Evolutionary conservation across 305 asterid genomes (phyloP).

Genomic region (Caryopteris hybrid): DNA sequence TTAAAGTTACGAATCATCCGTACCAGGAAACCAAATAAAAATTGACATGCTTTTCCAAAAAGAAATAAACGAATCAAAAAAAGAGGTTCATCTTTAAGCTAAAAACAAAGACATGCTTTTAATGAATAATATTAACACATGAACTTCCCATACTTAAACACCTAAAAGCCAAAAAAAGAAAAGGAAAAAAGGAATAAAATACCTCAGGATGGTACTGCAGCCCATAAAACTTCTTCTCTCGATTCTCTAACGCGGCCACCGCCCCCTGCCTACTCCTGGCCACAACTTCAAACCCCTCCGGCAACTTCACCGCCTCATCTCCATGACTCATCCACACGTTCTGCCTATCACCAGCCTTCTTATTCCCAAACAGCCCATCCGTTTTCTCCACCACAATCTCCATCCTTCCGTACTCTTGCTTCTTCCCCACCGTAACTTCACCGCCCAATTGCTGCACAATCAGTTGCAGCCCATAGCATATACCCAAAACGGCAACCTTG

Average conservation of each 20-base stretch:
- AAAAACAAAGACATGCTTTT: background rate
- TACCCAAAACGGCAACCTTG: constrained; percentile 58
- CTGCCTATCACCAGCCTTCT: constrained; percentile 64
- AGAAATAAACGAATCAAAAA: background rate
- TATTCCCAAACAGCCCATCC: constrained; percentile 61
- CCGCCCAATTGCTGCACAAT: constrained; percentile 89
- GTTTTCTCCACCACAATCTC: constrained; percentile 55
- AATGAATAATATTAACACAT: background rate
- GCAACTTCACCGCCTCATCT: constrained; percentile 84
- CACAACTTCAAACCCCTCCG: constrained; percentile 86
- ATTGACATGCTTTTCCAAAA: background rate
- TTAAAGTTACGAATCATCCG: background rate
- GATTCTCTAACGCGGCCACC: constrained; percentile 75
- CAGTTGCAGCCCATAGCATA: constrained; percentile 88
- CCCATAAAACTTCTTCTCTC: constrained; percentile 59
- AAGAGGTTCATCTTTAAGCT: background rate
- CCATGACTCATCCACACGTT: constrained; percentile 99
- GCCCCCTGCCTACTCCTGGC: constrained; percentile 80
- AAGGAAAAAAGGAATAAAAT: background rate
- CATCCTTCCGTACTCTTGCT: constrained; percentile 96
- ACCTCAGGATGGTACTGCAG: constrained; percentile 99
- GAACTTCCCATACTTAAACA: too few relatives aligned
- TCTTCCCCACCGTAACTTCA: constrained; percentile 67
- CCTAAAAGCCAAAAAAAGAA: background rate
- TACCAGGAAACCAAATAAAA: background rate